Base-by-base conservation (phyloP, 2,329 filamentous ascomycete genomes). In the Clarireedia monteithiana region DNA sequence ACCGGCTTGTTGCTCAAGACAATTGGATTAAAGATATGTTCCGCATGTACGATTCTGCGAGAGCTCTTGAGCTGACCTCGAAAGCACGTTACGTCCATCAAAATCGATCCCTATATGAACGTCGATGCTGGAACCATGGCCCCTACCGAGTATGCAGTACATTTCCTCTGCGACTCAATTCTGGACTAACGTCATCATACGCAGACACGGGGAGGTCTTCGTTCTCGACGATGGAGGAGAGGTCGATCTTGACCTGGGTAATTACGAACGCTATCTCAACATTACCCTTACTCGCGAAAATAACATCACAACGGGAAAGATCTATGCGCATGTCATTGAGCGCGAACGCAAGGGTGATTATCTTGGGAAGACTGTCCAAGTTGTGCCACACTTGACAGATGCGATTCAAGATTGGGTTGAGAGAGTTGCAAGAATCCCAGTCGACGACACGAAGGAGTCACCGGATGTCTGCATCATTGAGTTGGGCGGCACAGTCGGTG, bases 301-400 rank as follows among this genome's bases (percentile, higher is more conserved):
- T 77, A 97, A 97, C 73, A 95, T 99, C 73, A 99, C 94, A 3
- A 96, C 92, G 5, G 94, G 94, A 69, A 96, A 97, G 77, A 90
- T 97, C 64, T 97, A 96, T 74, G 80, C 89, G 68, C 83, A 88
- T 66, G 91, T 96, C 53, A 91, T 96, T 66, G 83, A 91, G 67
- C 83, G 82, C 58, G 80, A 83, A 68, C 74, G 80, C 26, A 72
- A 73, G 42, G 81, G 81, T 47, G 57, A 61, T 36, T 97, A 96
- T 67, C 81, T 97, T 12, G 92, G 92, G 62, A 85, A 87, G 71
- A 91, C 91, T 17, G 86, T 95, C 15, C 91, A 96, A 72, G 87
- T 95, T 39, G 91, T 97, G 5, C 92, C 92, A 2, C 92, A 97
- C 72, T 80, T 97, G 64, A 96, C 91, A 55, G 84, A 95, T 68